Percentiles rank a stretch among this genome's conserved stretches.
Conservation (phyloP, 805 yeast genomes). For the Pichia nanzhaoensis region DNA sequence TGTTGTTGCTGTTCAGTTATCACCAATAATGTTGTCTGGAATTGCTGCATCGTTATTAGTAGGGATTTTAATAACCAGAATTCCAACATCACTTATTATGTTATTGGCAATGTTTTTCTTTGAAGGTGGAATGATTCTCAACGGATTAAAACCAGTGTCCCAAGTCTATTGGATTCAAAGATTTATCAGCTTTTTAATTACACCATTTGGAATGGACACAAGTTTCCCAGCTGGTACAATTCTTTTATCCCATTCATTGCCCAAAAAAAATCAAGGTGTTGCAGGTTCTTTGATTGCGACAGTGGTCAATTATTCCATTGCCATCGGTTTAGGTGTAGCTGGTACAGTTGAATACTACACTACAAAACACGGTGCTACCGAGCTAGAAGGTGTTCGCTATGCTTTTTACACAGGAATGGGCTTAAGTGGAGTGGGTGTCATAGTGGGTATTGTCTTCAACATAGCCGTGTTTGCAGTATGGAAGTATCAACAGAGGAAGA, state of each 20-base stretch:
- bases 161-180: slow-evolving; percentile 55
- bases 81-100: slow-evolving; percentile 46
- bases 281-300: slow-evolving; percentile 72
- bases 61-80: slow-evolving; percentile 38
- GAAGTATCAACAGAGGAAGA: background rate
- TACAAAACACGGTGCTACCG: slow-evolving; percentile 21
- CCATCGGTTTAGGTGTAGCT: slow-evolving; percentile 64
- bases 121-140: slow-evolving; percentile 44
- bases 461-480: slow-evolving; percentile 1
- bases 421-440: slow-evolving; percentile 43
- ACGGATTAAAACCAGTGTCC: slow-evolving; percentile 49
- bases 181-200: slow-evolving; percentile 48
- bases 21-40: slow-evolving; percentile 47
- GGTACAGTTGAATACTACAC: slow-evolving; percentile 53
- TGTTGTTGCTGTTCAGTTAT: slow-evolving; percentile 39
- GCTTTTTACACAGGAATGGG: slow-evolving; percentile 61
- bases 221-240: slow-evolving; percentile 72
- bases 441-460: slow-evolving; percentile 9
- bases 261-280: slow-evolving; percentile 64
- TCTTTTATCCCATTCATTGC: slow-evolving; percentile 51
- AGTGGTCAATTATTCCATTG: slow-evolving; percentile 63
- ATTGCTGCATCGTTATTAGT: slow-evolving; percentile 47
- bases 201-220: slow-evolving; percentile 72
- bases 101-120: slow-evolving; percentile 48
- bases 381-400: slow-evolving; percentile 43